phyloP scores from a whole-genome alignment of 768 basidiomycete species.

The Lactarius akahatsu region DNA sequence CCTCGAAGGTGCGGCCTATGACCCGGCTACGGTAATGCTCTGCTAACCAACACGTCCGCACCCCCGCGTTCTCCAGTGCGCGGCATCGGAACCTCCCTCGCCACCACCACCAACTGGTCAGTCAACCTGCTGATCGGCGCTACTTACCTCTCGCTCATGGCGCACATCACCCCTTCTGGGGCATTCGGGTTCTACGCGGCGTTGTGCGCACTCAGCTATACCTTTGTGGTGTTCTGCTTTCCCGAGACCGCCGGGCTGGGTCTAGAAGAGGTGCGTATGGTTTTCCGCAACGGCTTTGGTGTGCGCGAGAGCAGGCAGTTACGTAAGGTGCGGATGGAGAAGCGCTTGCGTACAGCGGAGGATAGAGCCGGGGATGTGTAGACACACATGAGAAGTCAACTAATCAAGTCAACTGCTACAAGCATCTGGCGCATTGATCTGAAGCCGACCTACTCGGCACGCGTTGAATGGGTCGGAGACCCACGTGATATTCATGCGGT shows the following conservation, averaged over 20 bases:
- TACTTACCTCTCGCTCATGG: conserved; percentile 80
- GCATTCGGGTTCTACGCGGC: conserved; percentile 79
- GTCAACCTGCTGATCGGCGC: conserved; percentile 74
- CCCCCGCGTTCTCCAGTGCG: conserved; percentile 46
- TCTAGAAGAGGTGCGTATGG: conserved; percentile 61
- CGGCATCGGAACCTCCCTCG: conserved; percentile 72
- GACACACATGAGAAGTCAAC: not conserved
- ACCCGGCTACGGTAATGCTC: not conserved
- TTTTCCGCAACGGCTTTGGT: conserved; percentile 66
- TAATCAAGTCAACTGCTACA: not conserved
- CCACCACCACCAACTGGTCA: conserved; percentile 77
- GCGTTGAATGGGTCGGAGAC: not conserved
- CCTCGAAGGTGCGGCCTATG: conserved; percentile 56
- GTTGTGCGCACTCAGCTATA: conserved; percentile 64
- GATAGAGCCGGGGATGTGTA: not conserved
- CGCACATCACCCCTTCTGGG: conserved; percentile 66
- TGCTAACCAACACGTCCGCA: not conserved
- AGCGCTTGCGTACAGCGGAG: not conserved
- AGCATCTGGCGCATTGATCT: not conserved
- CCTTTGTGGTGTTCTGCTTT: conserved; percentile 70
- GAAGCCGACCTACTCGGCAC: not conserved
- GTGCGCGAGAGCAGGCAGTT: conserved; percentile 55
- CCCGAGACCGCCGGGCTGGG: conserved; percentile 78
- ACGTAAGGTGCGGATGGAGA: conserved; percentile 45
- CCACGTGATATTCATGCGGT: not conserved